These are phyloP conservation scores for Neurospora cerealis DNA, from an alignment of 495 filamentous ascomycete genomes.

Conservation along the genomic window DNA sequence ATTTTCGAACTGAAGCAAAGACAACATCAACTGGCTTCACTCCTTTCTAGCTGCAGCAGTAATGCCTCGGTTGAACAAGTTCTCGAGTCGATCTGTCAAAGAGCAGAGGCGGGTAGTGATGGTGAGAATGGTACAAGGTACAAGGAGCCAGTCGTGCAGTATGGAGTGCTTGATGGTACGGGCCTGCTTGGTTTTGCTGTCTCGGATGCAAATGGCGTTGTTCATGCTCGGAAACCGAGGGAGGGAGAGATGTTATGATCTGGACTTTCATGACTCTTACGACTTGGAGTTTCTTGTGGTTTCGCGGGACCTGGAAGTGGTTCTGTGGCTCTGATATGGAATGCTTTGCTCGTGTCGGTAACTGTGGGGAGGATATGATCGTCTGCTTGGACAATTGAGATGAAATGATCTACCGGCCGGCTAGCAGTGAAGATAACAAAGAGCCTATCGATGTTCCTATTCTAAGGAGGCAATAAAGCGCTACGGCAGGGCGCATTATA, in stretches of 20 bases:
- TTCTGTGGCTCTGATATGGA: neutral
- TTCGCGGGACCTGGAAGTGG: neutral
- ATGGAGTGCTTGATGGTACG: neutral
- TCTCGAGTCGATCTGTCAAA: neutral
- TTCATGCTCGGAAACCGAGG: neutral
- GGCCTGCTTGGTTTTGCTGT: neutral
- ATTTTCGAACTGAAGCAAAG: neutral
- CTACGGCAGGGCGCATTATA: no score
- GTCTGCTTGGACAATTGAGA: neutral
- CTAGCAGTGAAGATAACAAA: neutral
- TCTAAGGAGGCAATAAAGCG: no score
- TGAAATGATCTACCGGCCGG: neutral
- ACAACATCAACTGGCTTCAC: neutral
- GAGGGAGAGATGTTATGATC: neutral
- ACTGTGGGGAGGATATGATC: neutral
- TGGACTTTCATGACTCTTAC: neutral
- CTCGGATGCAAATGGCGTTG: neutral
- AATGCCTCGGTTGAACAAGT: neutral
- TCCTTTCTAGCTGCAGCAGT: neutral
- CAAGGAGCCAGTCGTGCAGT: neutral
- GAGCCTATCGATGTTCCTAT: neutral
- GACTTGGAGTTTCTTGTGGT: neutral
- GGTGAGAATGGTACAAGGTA: neutral
- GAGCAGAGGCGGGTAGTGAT: neutral
- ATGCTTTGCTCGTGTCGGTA: neutral